These are phyloP conservation scores for Paramyrothecium roridum DNA, from an alignment of 2,329 filamentous ascomycete genomes.

Conservation along the genomic window DNA sequence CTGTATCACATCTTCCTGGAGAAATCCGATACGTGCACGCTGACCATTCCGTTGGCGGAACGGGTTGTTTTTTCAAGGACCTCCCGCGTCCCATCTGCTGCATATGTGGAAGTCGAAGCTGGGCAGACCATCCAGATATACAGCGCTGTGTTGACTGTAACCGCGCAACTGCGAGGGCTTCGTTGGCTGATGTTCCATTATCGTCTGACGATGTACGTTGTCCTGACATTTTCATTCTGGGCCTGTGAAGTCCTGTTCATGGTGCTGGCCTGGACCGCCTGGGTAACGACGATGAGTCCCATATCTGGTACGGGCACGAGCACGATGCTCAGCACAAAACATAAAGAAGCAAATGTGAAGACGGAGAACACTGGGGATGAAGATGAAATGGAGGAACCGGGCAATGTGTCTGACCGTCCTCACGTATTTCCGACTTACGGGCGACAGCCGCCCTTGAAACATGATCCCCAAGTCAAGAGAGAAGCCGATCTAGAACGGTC, in stretches of 20 bases:
- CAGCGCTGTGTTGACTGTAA: constrained; percentile 62
- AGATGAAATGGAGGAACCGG: constrained; percentile 26
- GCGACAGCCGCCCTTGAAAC: constrained; percentile 36
- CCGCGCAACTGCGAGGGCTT: constrained; percentile 72
- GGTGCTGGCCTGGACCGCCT: constrained; percentile 62
- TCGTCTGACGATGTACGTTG: constrained; percentile 63
- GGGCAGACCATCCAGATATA: constrained; percentile 75
- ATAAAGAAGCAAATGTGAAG: background rate
- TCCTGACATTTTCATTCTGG: constrained; percentile 76
- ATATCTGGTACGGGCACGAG: constrained; percentile 6
- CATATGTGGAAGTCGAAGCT: constrained; percentile 65
- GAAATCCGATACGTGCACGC: constrained; percentile 56
- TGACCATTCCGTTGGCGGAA: constrained; percentile 73
- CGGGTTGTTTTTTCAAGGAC: constrained; percentile 56
- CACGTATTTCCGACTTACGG: constrained; percentile 41
- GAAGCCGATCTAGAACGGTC: constrained; percentile 25
- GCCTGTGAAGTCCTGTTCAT: constrained; percentile 66
- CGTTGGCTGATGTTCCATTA: constrained; percentile 87
- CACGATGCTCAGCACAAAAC: background rate
- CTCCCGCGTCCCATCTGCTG: constrained; percentile 38
- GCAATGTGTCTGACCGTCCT: constrained; percentile 36
- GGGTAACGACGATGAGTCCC: constrained; percentile 27
- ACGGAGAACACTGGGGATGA: constrained; percentile 10
- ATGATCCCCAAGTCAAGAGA: constrained; percentile 32
- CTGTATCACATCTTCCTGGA: constrained; percentile 68